Conservation (phyloP, 768 basidiomycete species). For the Agaricus subrufescens region DNA sequence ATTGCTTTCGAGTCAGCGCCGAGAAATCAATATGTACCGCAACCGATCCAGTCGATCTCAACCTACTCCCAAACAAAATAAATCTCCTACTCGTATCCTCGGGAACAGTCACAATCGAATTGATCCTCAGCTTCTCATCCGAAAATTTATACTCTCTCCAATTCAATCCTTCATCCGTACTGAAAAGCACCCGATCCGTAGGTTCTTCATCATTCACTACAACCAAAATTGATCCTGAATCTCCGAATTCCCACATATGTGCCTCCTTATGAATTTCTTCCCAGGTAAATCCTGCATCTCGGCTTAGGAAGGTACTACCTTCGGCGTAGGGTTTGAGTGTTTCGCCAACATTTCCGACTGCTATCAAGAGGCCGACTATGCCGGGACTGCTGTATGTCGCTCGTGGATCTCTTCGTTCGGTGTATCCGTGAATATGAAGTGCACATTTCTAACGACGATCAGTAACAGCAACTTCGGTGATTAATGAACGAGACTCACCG, state of each 20-base stretch:
- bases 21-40: conserved; percentile 90
- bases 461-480: background rate
- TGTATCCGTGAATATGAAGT: conserved; percentile 93
- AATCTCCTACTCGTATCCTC: conserved; percentile 89
- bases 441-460: conserved; percentile 58
- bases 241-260: conserved; percentile 96
- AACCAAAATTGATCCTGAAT: conserved; percentile 90
- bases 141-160: conserved; percentile 90
- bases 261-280: conserved; percentile 98
- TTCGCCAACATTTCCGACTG: conserved; percentile 94
- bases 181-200: conserved; percentile 85
- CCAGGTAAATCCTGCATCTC: conserved; percentile 97
- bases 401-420: conserved; percentile 83
- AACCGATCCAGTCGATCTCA: conserved; percentile 45
- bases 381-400: conserved; percentile 94
- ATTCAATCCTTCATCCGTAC: conserved; percentile 79
- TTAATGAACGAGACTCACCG: conserved; percentile 38
- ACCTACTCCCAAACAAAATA: conserved; percentile 70
- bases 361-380: conserved; percentile 90
- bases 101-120: conserved; percentile 81
- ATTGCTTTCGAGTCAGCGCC: conserved; percentile 66
- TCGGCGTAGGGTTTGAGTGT: conserved; percentile 74
- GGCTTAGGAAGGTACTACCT: conserved; percentile 92
- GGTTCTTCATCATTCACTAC: conserved; percentile 95
- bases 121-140: conserved; percentile 68